Percentiles rank a stretch among this genome's conserved stretches.
These are phyloP conservation scores for Neurospora discreta DNA, from an alignment of 495 filamentous ascomycete genomes.

Conservation along the genomic window DNA sequence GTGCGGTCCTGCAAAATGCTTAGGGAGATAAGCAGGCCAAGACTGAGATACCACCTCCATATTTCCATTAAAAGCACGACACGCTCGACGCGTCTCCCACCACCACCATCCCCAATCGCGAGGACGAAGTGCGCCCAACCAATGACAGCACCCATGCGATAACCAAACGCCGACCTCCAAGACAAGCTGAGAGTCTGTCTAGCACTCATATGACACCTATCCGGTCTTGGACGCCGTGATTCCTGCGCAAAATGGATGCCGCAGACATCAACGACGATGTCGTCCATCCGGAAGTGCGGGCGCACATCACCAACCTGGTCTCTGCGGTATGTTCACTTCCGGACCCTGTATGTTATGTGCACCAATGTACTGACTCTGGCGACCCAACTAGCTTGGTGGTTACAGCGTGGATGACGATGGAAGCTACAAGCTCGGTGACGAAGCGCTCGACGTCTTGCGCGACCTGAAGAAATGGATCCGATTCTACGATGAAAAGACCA, in stretches of 20 bases:
- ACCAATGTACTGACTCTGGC: not conserved
- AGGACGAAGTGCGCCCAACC: not conserved
- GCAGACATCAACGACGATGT: constrained; percentile 39
- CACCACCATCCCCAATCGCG: not conserved
- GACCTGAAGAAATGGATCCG: constrained; percentile 92
- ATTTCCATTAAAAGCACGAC: not conserved
- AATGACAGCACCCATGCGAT: not conserved
- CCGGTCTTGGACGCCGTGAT: constrained; percentile 2
- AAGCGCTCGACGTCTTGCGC: constrained; percentile 80
- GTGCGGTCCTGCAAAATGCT: no score
- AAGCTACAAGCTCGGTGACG: constrained; percentile 79
- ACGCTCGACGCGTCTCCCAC: not conserved
- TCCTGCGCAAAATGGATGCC: constrained; percentile 35
- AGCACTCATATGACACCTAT: not conserved
- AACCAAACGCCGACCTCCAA: not conserved
- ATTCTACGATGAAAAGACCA: constrained; percentile 86
- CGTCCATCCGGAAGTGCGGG: constrained; percentile 80
- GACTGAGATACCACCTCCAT: not conserved
- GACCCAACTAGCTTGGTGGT: constrained; percentile 64
- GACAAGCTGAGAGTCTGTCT: not conserved
- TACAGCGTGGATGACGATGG: constrained; percentile 65
- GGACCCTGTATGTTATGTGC: not conserved
- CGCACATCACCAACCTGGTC: constrained; percentile 82
- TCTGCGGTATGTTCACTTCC: constrained; percentile 58
- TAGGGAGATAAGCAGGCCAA: not conserved